Base-by-base conservation (phyloP, 805 yeast genomes). In the Zygotorulaspora florentina region DNA sequence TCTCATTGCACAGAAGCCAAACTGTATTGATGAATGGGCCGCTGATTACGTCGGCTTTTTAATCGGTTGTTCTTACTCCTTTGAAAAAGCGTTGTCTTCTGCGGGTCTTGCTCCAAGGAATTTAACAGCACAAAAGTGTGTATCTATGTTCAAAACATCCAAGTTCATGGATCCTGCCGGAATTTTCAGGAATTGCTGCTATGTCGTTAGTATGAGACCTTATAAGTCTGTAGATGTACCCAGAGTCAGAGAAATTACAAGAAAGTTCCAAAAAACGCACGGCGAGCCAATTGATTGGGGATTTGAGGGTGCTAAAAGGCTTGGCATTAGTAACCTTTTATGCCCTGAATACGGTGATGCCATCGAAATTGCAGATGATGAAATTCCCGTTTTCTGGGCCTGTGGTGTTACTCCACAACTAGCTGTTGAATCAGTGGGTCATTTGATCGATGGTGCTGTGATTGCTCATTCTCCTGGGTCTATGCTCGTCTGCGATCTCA, bases 261-360 rank as follows among this genome's bases (percentile, higher is more conserved):
- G 64, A 8, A 43, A 42, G 5, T 71, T 59, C 55, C 49, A 53
- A 15, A 54, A 54, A 38, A 61, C 68, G 7, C 74, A 71, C 47
- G 75, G 74, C 2, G 72, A 63, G 40, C 75, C 75, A 10, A 56
- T 71, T 41, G 74, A 67, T 28, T 40, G 72, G 71, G 74, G 74
- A 1, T 65, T 51, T 52, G 72, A 67, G 18, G 73, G 65, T 3
- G 60, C 59, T 1, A 49, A 56, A 29, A 53, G 67, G 26, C 49
- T 71, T 17, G 73, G 74, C 1, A 68, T 71, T 17, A 39, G 45
- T 6, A 61, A 67, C 40, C 35, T 69, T 4, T 44, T 18, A 2
- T 45, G 41, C 6, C 74, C 73, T 0, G 74, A 70, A 10, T 69
- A 56, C 50, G 73, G 74, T 5, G 70, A 67, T 15, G 37, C 62